Evolutionary conservation across 129 eudicot genomes (phyloP).

Genomic region (Centella asiatica): DNA sequence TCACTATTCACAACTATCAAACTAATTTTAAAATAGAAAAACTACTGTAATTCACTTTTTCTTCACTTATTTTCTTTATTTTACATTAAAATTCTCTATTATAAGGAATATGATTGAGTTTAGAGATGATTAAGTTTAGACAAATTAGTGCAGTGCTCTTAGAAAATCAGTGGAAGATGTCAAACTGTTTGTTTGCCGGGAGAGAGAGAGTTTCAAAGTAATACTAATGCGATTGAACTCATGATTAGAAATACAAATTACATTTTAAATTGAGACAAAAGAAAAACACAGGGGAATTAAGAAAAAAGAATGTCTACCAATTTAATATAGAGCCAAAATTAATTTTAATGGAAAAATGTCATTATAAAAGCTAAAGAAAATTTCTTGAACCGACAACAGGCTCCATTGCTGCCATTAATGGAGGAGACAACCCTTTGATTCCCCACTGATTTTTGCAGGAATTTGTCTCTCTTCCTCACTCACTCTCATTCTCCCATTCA

Average conservation of each 20-base stretch:
- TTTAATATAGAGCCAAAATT: background rate
- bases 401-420: slow-evolving; percentile 42
- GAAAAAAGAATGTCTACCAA: background rate
- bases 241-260: slow-evolving; percentile 8
- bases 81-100: no score
- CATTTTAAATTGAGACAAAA: background rate
- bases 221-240: slow-evolving; percentile 6
- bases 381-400: slow-evolving; percentile 46
- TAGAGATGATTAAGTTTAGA: no score
- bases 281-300: background rate
- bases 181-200: background rate
- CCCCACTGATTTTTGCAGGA: slow-evolving; percentile 38
- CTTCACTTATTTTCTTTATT: no score
- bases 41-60: no score
- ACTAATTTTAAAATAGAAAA: no score
- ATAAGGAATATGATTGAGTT: no score
- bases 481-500: background rate
- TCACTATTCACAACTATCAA: no score
- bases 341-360: background rate
- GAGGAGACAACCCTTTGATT: slow-evolving; percentile 61
- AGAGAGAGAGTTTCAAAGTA: background rate
- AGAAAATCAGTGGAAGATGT: slow-evolving; percentile 12
- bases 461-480: slow-evolving; percentile 29
- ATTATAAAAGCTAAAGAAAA: no score
- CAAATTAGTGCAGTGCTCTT: no score